These are phyloP conservation scores for Rosa chinensis DNA, from an alignment of 306 rosid species.

Conservation along the genomic window DNA sequence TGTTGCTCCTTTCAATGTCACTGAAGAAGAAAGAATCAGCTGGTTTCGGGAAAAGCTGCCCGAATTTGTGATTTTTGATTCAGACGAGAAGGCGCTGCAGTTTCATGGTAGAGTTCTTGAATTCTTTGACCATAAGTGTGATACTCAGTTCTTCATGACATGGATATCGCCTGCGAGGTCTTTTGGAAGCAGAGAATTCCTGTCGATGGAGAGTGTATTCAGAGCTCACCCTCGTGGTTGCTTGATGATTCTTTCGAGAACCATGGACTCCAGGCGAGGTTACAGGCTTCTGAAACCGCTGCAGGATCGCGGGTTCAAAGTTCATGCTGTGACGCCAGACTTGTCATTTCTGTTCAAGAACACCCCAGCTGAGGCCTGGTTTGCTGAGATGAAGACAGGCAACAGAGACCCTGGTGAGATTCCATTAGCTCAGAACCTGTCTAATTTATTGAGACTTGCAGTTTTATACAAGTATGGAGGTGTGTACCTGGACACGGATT, in stretches of 20 bases:
- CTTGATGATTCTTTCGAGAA: slow-evolving; percentile 60
- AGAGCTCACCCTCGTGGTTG: slow-evolving; percentile 67
- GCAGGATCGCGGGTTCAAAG: slow-evolving; percentile 52
- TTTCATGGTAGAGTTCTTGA: slow-evolving; percentile 46
- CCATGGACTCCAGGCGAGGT: slow-evolving; percentile 53
- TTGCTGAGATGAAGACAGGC: slow-evolving; percentile 51
- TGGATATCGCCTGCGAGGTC: slow-evolving; percentile 55
- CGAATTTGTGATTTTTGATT: slow-evolving; percentile 43
- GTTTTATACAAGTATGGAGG: slow-evolving; percentile 75
- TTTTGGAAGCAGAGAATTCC: slow-evolving; percentile 48
- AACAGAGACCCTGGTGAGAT: slow-evolving; percentile 81
- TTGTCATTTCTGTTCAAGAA: slow-evolving; percentile 54
- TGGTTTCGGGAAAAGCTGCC: slow-evolving; percentile 53
- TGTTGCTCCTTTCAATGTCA: slow-evolving; percentile 41
- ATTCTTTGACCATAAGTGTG: slow-evolving; percentile 43
- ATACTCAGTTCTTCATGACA: slow-evolving; percentile 62
- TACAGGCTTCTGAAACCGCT: slow-evolving; percentile 58
- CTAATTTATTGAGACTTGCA: slow-evolving; percentile 68
- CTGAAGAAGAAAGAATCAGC: slow-evolving; percentile 47
- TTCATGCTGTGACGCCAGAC: slow-evolving; percentile 60
- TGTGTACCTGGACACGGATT: slow-evolving; percentile 67
- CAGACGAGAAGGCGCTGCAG: slow-evolving; percentile 33
- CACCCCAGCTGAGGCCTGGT: slow-evolving; percentile 69
- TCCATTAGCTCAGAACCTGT: slow-evolving; percentile 69
- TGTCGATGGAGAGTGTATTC: slow-evolving; percentile 57